Evolutionary conservation across 2,329 filamentous ascomycete species (phyloP), one percentile per base, ranked within the genome.

Genomic region (Apiospora rasikravindrae): DNA sequence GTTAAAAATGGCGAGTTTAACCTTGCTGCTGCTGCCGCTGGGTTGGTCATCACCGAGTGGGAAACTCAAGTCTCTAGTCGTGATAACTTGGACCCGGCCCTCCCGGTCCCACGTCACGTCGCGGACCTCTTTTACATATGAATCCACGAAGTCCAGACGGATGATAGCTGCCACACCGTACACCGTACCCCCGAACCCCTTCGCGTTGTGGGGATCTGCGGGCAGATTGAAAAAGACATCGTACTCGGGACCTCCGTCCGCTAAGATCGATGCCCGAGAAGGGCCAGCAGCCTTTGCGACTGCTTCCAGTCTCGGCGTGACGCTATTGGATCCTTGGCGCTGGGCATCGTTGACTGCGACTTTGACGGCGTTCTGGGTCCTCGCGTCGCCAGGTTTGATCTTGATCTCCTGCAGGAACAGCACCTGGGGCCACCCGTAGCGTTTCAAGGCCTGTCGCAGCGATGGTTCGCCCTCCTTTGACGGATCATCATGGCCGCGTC

Each of bases 131-230:
- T 77, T 73, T 13, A 83, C 78, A 24, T 76, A 70, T 29, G 77
- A 71, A 1, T 72, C 40, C 14, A 78, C 72, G 69, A 87, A 83
- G 74, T 88, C 86, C 14, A 81, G 77, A 2, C 86, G 82, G 19
- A 88, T 75, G 64, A 89, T 82, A 33, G 83, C 85, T 40, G 83
- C 86, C 1, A 89, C 86, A 16, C 88, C 87, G 73, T 89, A 87
- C 0, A 88, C 79, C 73, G 84, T 87, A 1, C 87, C 83, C 1
- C 82, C 84, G 66, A 86, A 86, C 0, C 85, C 87, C 1, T 80
- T 81, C 4, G 85, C 87, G 74, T 89, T 89, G 77, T 83, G 77
- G 42, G 78, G 82, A 76, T 89, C 86, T 4, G 78, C 80, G 0
- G 87, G 86, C 0, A 89, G 80, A 66, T 82, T 85, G 75, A 86